phyloP scores from a whole-genome alignment of 805 yeast species.

The Zygosaccharomyces gambellarensis region DNA sequence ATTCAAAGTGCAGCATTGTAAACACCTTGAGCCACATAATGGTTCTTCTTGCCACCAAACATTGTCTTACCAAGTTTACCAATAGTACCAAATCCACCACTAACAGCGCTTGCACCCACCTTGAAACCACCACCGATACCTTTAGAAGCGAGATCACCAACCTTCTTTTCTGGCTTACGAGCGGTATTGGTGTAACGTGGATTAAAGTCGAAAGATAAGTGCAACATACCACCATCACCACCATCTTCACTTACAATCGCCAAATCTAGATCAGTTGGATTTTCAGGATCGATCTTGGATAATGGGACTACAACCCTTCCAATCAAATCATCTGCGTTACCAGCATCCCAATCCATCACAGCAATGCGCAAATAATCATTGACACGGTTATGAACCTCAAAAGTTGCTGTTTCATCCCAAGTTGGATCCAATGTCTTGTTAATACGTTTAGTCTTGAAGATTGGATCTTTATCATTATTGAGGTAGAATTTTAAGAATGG shows the following conservation, averaged over 20 bases:
- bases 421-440: slow-evolving; percentile 89
- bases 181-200: slow-evolving; percentile 66
- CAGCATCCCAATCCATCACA: slow-evolving; percentile 89
- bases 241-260: slow-evolving; percentile 41
- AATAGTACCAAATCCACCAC: slow-evolving; percentile 43
- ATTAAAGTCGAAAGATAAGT: slow-evolving; percentile 54
- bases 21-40: slow-evolving; percentile 16
- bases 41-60: slow-evolving; percentile 33
- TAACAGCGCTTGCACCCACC: slow-evolving; percentile 41
- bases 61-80: slow-evolving; percentile 40
- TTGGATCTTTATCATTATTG: slow-evolving; percentile 52
- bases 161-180: slow-evolving; percentile 37
- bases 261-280: slow-evolving; percentile 46
- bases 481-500: slow-evolving; percentile 73
- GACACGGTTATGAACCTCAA: slow-evolving; percentile 56
- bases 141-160: slow-evolving; percentile 48
- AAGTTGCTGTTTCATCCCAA: slow-evolving; percentile 69
- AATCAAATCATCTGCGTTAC: slow-evolving; percentile 76
- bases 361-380: slow-evolving; percentile 54
- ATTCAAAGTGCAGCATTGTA: slow-evolving; percentile 10
- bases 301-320: slow-evolving; percentile 61
- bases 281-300: slow-evolving; percentile 55
- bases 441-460: slow-evolving; percentile 70
- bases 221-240: slow-evolving; percentile 53
- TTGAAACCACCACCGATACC: slow-evolving; percentile 45